A percentile compares a stretch with the other conserved stretches of the same genome.
Evolutionary conservation across 495 filamentous ascomycete genomes (phyloP).

Genomic region (Penicillium parvum): DNA sequence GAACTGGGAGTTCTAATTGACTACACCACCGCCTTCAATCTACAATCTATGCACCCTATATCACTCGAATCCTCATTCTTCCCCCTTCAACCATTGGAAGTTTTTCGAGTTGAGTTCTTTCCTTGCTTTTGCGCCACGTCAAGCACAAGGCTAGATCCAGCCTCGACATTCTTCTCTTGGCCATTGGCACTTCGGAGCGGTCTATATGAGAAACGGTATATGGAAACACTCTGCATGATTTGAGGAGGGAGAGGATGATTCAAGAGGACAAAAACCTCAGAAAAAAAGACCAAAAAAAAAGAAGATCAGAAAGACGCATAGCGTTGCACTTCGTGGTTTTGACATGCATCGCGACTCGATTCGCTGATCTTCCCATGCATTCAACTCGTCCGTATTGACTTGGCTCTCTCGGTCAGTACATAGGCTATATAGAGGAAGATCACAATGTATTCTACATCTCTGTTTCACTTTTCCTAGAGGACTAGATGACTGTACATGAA

Average conservation of each 20-base stretch:
- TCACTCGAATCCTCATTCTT: no score
- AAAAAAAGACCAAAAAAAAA: slow-evolving; percentile 6
- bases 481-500: neutral
- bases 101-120: neutral
- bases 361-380: slow-evolving; percentile 7
- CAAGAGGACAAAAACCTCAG: neutral
- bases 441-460: slow-evolving; percentile 14
- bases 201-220: no score
- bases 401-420: slow-evolving; percentile 7
- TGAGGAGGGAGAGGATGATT: neutral
- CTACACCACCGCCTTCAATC: neutral
- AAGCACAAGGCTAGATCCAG: neutral
- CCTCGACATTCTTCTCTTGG: neutral
- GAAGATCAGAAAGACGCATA: slow-evolving; percentile 4
- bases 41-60: no score
- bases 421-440: slow-evolving; percentile 12
- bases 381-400: slow-evolving; percentile 2
- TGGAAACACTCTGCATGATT: no score
- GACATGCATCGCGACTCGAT: slow-evolving; percentile 2
- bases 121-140: neutral
- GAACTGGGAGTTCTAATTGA: slow-evolving; percentile 82
- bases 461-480: neutral
- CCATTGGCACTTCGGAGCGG: no score
- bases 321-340: slow-evolving; percentile 1
- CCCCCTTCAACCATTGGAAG: no score